phyloP scores from a whole-genome alignment of 2,329 filamentous ascomycete species.

The Fusarium pseudoanthophilum region DNA sequence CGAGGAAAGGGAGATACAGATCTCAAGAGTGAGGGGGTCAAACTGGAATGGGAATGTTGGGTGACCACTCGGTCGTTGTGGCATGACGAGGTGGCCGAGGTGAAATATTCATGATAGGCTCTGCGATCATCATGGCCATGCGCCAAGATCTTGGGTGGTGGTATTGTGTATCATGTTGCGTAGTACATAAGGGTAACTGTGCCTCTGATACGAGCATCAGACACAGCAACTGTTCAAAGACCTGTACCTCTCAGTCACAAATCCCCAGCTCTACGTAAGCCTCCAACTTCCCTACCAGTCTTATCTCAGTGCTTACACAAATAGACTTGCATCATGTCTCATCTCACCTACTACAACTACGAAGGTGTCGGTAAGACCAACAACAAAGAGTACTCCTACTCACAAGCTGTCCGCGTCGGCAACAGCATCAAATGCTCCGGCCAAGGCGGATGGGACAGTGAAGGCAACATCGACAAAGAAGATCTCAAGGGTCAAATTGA shows the following conservation, averaged over 20 bases:
- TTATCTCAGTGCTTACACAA: not conserved
- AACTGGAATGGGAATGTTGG: constrained; percentile 15
- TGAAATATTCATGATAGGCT: not conserved
- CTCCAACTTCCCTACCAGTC: too few relatives aligned
- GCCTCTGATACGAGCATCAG: not conserved
- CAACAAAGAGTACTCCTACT: constrained; percentile 39
- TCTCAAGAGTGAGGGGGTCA: not conserved
- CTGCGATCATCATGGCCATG: not conserved
- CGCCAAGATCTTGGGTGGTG: constrained; percentile 14
- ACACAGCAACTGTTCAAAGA: not conserved
- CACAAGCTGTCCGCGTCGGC: constrained; percentile 37
- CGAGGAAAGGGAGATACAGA: not conserved
- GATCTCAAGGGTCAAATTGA: constrained; percentile 60
- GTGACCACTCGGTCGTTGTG: constrained; percentile 5
- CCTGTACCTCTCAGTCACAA: not conserved
- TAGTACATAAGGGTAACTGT: constrained; percentile 19
- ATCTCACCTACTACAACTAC: constrained; percentile 49
- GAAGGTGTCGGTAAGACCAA: constrained; percentile 45
- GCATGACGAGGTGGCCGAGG: not conserved
- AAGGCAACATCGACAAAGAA: constrained; percentile 39
- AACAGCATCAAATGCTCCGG: constrained; percentile 39
- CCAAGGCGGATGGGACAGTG: constrained; percentile 38
- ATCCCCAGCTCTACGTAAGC: not conserved
- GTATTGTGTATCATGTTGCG: not conserved
- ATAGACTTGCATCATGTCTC: constrained; percentile 42